phyloP scores from a whole-genome alignment of 2,329 filamentous ascomycete species.

The Epichloe sibirici region DNA sequence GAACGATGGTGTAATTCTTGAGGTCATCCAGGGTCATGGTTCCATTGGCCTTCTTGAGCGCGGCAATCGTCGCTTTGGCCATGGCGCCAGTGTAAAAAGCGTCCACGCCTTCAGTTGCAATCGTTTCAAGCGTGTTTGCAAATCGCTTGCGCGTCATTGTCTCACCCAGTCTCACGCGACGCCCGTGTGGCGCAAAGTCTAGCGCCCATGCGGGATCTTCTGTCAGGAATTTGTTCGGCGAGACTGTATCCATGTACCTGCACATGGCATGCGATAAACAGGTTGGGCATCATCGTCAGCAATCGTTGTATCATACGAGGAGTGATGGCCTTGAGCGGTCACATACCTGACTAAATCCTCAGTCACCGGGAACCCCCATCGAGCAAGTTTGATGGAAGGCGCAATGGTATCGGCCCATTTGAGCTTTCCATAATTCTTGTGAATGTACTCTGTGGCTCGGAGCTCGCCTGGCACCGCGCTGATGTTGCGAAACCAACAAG shows the following conservation, averaged over 20 bases:
- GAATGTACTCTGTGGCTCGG: conserved; percentile 61
- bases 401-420: conserved; percentile 55
- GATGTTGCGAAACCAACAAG: neutral
- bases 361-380: conserved; percentile 59
- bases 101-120: conserved; percentile 52
- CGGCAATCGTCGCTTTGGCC: conserved; percentile 55
- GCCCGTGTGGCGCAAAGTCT: conserved; percentile 73
- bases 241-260: conserved; percentile 46
- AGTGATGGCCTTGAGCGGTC: neutral
- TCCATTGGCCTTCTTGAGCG: conserved; percentile 51
- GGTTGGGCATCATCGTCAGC: neutral
- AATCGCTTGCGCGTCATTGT: conserved; percentile 64
- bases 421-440: conserved; percentile 51
- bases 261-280: neutral
- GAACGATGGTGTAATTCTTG: conserved; percentile 55
- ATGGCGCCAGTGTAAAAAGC: conserved; percentile 60
- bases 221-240: conserved; percentile 47
- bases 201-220: conserved; percentile 65
- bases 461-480: conserved; percentile 59
- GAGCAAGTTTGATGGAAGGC: conserved; percentile 60
- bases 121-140: conserved; percentile 58
- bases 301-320: no score
- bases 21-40: conserved; percentile 68
- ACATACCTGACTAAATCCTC: conserved; percentile 48
- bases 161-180: conserved; percentile 52